Conservation (phyloP, 2,329 filamentous ascomycete species). For the Chrysoporthe puriensis region DNA sequence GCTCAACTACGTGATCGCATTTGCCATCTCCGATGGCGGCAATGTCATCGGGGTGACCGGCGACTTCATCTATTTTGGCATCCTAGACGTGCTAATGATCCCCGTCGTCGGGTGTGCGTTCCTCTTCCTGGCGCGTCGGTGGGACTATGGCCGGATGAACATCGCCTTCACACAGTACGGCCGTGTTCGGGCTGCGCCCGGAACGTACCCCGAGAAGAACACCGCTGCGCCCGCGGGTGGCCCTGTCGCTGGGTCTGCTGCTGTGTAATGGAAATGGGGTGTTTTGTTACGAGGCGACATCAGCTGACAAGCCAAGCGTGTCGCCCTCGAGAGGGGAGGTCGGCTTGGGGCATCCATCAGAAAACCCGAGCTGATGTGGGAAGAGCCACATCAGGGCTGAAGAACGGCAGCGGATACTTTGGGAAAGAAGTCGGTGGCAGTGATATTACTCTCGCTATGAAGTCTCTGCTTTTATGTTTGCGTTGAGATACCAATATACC, state of each 20-base stretch:
- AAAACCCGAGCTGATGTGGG: not conserved
- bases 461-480: not conserved
- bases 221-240: slow-evolving; percentile 34
- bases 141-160: slow-evolving; percentile 57
- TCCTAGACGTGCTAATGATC: slow-evolving; percentile 55
- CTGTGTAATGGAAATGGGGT: not conserved
- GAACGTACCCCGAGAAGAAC: slow-evolving; percentile 53
- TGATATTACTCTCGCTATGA: slow-evolving; percentile 1
- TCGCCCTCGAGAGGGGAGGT: not conserved
- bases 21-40: slow-evolving; percentile 55
- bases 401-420: not conserved
- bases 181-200: slow-evolving; percentile 46
- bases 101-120: slow-evolving; percentile 48
- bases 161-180: slow-evolving; percentile 60
- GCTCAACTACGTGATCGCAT: slow-evolving; percentile 60
- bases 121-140: slow-evolving; percentile 48
- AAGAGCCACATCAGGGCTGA: not conserved
- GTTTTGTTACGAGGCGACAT: not conserved
- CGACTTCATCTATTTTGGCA: slow-evolving; percentile 55
- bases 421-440: not conserved
- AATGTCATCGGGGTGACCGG: slow-evolving; percentile 52
- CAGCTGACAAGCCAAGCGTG: not conserved
- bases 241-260: not conserved
- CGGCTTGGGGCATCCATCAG: not conserved
- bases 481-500: slow-evolving; percentile 17